Evolutionary conservation across 108 stramenopile species (phyloP), one percentile per base, ranked within the genome.

Genomic region (Nitzschia putrida): DNA sequence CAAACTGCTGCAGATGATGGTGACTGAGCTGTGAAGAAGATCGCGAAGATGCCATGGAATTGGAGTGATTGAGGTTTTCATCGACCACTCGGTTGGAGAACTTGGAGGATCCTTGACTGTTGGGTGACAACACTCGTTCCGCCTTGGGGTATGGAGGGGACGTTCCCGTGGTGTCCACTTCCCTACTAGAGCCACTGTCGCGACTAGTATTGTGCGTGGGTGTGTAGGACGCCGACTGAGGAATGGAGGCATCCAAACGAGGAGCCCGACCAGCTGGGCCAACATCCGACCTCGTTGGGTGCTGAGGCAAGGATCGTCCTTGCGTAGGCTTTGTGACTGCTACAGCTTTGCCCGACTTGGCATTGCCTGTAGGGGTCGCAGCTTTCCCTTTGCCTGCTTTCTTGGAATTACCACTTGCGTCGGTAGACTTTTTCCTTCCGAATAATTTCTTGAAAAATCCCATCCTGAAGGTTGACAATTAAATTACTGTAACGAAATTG

Each of bases 371-470:
- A 2, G 12, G 16, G 54, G 60, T 34, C 13, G 13, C 2, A 2
- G 10, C 9, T 64, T 64, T 45, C 44, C 45, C n/a, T 23, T 64
- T 26, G 8, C 25, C 60, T 3, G 23, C 60, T 34, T 34, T 34
- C 29, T 34, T 34, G 29, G 29, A 34, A 34, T 29, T 53, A 26
- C 37, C 37, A 41, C 8, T 26, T 20, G 9, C 55, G 18, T 16
- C 42, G 24, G 41, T n/a, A 1, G 18, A 25, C 65, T 74, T 74
- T 45, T 66, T 65, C 29, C 61, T 39, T 18, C 57, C 50, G 65
- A 74, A 74, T 3, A 74, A 26, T 23, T 74, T 74, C 53, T 66
- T 66, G 26, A 74, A 55, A 38, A 74, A 51, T 40, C 73, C 73
- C 73, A 74, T 74, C 5, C 16, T 64, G 53, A n/a, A 13, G 13